A percentile compares a stretch with the other conserved stretches of the same genome.
Evolutionary conservation across 2,329 filamentous ascomycete species (phyloP).

Genomic region (Trichoderma simmonsii): DNA sequence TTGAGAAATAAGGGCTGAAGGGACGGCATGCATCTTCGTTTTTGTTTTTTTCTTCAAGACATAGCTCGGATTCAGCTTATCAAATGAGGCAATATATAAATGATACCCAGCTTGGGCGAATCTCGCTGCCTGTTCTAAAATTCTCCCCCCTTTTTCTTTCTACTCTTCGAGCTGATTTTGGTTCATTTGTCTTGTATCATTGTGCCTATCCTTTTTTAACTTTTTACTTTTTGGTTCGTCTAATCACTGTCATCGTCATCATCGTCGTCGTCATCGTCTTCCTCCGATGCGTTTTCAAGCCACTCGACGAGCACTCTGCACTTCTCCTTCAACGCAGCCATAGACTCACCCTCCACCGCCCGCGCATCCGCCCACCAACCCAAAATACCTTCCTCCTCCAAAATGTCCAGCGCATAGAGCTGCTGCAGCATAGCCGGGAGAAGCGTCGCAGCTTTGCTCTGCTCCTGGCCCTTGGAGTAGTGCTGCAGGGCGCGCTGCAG

Average conservation of each 20-base stretch:
- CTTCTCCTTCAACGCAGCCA: slow-evolving; percentile 69
- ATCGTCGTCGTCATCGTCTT: slow-evolving; percentile 57
- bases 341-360: slow-evolving; percentile 62
- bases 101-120: slow-evolving; percentile 15
- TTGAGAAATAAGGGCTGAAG: not conserved
- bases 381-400: slow-evolving; percentile 86
- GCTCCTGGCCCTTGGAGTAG: slow-evolving; percentile 53
- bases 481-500: slow-evolving; percentile 76
- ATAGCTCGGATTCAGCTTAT: not conserved
- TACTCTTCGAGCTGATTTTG: not conserved
- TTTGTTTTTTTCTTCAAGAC: not conserved
- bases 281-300: slow-evolving; percentile 72
- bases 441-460: slow-evolving; percentile 54
- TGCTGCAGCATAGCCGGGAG: slow-evolving; percentile 79
- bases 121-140: not conserved
- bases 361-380: slow-evolving; percentile 81
- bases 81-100: slow-evolving; percentile 11
- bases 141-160: not conserved
- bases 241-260: slow-evolving; percentile 18
- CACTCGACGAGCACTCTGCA: slow-evolving; percentile 80
- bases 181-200: not conserved
- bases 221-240: not conserved
- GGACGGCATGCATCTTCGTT: not conserved
- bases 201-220: not conserved
- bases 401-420: slow-evolving; percentile 76